Evolutionary conservation across 345 rosid genomes (phyloP).

Genomic region (Camelina hispida): DNA sequence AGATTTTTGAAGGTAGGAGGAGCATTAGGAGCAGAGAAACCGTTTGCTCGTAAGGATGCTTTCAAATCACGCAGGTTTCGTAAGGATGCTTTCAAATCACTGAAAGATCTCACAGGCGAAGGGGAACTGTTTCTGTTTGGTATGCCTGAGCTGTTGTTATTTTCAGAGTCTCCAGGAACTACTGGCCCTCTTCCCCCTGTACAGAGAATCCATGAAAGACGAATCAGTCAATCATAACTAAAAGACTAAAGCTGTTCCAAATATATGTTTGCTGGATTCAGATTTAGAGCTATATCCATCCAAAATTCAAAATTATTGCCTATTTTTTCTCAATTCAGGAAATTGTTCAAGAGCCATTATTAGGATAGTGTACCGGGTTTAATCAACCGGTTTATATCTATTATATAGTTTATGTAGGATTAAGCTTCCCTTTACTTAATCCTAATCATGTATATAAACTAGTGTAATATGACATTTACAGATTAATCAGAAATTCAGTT

Average conservation of each 20-base stretch:
- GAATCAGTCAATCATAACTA: too few relatives aligned
- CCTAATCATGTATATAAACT: too few relatives aligned
- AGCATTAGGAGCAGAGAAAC: slow-evolving; percentile 25
- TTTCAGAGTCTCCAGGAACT: slow-evolving; percentile 33
- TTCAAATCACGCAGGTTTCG: slow-evolving; percentile 24
- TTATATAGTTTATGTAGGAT: too few relatives aligned
- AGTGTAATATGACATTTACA: too few relatives aligned
- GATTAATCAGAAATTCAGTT: too few relatives aligned
- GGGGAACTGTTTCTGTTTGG: neutral
- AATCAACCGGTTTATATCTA: too few relatives aligned
- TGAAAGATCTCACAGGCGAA: neutral
- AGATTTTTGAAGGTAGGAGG: slow-evolving; percentile 24
- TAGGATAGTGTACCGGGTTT: too few relatives aligned
- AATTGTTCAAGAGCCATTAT: neutral
- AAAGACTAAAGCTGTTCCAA: too few relatives aligned
- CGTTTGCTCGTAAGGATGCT: neutral
- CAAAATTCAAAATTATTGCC: neutral
- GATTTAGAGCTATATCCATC: neutral
- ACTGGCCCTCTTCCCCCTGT: slow-evolving; percentile 23
- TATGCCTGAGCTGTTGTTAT: neutral
- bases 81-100: slow-evolving; percentile 20
- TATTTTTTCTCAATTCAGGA: neutral
- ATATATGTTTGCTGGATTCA: neutral
- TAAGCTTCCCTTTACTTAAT: too few relatives aligned
- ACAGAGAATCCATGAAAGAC: slow-evolving; percentile 30